Evolutionary conservation across 2,329 filamentous ascomycete genomes (phyloP).

Genomic region (Colletotrichum eleusines): DNA sequence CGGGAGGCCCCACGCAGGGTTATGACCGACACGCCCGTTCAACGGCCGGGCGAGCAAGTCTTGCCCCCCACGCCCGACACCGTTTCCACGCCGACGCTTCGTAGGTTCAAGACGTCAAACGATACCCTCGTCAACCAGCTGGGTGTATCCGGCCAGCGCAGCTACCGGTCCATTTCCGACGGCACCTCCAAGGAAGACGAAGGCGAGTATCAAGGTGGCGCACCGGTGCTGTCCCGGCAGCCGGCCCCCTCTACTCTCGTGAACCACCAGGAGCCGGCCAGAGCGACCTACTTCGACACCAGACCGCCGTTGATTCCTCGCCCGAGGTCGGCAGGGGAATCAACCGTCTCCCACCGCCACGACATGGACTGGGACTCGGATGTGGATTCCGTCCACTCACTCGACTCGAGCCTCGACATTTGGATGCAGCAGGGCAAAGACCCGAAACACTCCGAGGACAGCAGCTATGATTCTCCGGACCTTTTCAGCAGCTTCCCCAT

Average conservation of each 20-base stretch:
- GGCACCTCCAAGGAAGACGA: constrained; percentile 42
- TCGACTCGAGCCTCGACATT: constrained; percentile 66
- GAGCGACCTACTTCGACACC: constrained; percentile 48
- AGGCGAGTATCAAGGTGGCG: constrained; percentile 40
- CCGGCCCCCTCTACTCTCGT: constrained; percentile 51
- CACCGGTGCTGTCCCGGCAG: constrained; percentile 44
- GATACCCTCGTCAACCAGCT: constrained; percentile 58
- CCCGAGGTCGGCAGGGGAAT: constrained; percentile 62
- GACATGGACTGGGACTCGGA: constrained; percentile 60
- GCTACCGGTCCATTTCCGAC: constrained; percentile 49
- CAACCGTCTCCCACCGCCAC: constrained; percentile 55
- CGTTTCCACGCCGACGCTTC: constrained; percentile 67
- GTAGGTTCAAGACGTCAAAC: constrained; percentile 62
- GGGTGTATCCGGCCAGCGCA: constrained; percentile 47
- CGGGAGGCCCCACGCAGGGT: constrained; percentile 62
- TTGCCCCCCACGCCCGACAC: constrained; percentile 72
- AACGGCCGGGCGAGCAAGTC: constrained; percentile 57
- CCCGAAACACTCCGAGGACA: constrained; percentile 50
- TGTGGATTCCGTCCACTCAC: constrained; percentile 56
- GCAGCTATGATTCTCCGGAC: constrained; percentile 59
- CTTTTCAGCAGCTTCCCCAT: constrained; percentile 66
- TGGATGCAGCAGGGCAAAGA: constrained; percentile 65
- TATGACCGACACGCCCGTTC: constrained; percentile 58
- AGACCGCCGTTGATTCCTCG: constrained; percentile 52
- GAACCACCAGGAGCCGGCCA: constrained; percentile 45